Evolutionary conservation across 108 stramenopile genomes (phyloP).

Genomic region (Nitzschia sp.): DNA sequence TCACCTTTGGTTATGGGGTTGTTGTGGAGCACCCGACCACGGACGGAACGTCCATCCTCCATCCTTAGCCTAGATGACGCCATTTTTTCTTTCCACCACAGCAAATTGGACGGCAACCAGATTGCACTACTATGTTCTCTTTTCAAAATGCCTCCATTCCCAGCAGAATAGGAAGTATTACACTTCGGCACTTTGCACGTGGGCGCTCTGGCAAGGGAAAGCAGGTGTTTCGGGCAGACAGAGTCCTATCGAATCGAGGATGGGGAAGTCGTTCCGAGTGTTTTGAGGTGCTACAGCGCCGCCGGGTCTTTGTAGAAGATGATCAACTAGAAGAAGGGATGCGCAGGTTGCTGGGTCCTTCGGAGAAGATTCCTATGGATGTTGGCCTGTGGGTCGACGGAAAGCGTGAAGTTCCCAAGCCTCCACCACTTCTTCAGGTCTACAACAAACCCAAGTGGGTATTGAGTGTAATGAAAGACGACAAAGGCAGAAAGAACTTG

Average conservation of each 20-base stretch:
- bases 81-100: too few species aligned
- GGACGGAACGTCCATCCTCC: too few species aligned
- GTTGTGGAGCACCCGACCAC: too few species aligned
- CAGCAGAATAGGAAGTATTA: too few species aligned
- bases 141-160: too few species aligned
- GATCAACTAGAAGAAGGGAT: constrained; percentile 7
- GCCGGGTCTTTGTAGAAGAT: constrained; percentile 51
- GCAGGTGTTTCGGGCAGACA: constrained; percentile 58
- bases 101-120: too few species aligned
- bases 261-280: constrained; percentile 66
- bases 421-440: constrained; percentile 59
- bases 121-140: too few species aligned
- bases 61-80: too few species aligned
- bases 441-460: constrained; percentile 88
- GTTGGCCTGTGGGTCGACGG: constrained; percentile 63
- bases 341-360: constrained; percentile 48
- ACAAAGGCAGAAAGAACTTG: constrained; percentile 48
- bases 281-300: constrained; percentile 58
- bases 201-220: neutral
- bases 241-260: constrained; percentile 78
- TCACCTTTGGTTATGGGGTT: too few species aligned
- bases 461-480: constrained; percentile 70
- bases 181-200: too few species aligned
- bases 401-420: constrained; percentile 50
- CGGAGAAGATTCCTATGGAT: constrained; percentile 61